Conservation (phyloP, 2,329 filamentous ascomycete species). For the Tolypocladium endophyticum region DNA sequence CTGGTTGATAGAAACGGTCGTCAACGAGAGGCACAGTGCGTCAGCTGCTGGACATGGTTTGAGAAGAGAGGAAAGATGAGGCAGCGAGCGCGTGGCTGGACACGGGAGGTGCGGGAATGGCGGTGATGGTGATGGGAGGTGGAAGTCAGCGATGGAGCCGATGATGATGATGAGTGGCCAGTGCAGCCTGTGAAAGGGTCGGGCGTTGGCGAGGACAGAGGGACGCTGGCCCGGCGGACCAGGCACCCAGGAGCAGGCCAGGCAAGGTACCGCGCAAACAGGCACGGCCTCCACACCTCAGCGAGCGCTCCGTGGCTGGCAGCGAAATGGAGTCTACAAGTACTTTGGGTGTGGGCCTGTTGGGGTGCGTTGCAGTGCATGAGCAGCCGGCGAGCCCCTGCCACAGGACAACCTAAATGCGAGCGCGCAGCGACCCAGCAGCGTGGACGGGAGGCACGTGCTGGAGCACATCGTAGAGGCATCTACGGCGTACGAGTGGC, state of each 20-base stretch:
- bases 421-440: not conserved
- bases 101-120: not conserved
- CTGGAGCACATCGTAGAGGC: not conserved
- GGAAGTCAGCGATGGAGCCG: not conserved
- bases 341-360: not conserved
- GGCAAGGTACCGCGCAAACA: not conserved
- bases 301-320: not conserved
- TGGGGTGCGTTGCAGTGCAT: not conserved
- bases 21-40: conserved; percentile 1
- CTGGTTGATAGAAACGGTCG: not conserved
- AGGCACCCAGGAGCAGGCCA: not conserved
- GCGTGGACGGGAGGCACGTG: not conserved
- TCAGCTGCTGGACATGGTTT: not conserved
- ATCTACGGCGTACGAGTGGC: too few relatives aligned
- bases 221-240: not conserved
- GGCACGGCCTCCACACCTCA: not conserved
- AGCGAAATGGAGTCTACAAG: too few relatives aligned
- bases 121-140: not conserved
- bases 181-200: not conserved
- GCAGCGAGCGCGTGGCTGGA: not conserved
- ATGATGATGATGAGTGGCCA: not conserved
- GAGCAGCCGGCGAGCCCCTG: not conserved
- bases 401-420: not conserved
- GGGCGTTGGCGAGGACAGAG: not conserved
- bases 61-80: not conserved